These are phyloP conservation scores for Lyophyllum semitale DNA, from an alignment of 768 basidiomycete genomes.

Conservation along the genomic window DNA sequence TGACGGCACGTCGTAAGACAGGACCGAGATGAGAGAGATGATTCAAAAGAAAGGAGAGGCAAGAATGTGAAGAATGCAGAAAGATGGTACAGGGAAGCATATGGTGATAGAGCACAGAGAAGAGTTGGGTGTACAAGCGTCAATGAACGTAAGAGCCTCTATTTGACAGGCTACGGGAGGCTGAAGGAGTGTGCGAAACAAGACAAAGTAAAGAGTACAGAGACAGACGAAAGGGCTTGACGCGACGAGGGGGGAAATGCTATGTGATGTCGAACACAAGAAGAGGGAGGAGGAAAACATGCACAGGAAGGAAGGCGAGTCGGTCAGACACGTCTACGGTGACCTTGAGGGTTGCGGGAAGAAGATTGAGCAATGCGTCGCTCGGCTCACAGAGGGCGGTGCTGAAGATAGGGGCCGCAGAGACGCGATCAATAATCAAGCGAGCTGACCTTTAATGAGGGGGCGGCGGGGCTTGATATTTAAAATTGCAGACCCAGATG, in stretches of 20 bases:
- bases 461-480: not conserved
- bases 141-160: conserved; percentile 4
- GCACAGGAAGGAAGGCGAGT: not conserved
- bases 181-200: not conserved
- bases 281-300: not conserved
- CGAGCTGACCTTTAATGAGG: not conserved
- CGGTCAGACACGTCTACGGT: not conserved
- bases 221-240: not conserved
- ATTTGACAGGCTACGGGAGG: not conserved
- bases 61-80: not conserved
- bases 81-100: not conserved
- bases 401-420: not conserved
- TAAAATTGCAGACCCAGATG: not conserved
- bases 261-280: not conserved
- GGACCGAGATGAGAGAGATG: not conserved
- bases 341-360: not conserved
- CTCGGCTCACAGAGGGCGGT: not conserved
- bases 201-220: not conserved
- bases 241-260: not conserved
- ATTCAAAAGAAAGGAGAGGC: conserved; percentile 1
- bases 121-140: not conserved
- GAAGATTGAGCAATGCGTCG: not conserved
- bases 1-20: not conserved
- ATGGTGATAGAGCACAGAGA: not conserved
- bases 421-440: not conserved